These are phyloP conservation scores for Dendrobium chrysotoxum DNA, from an alignment of 106 monocot species.

Conservation along the genomic window DNA sequence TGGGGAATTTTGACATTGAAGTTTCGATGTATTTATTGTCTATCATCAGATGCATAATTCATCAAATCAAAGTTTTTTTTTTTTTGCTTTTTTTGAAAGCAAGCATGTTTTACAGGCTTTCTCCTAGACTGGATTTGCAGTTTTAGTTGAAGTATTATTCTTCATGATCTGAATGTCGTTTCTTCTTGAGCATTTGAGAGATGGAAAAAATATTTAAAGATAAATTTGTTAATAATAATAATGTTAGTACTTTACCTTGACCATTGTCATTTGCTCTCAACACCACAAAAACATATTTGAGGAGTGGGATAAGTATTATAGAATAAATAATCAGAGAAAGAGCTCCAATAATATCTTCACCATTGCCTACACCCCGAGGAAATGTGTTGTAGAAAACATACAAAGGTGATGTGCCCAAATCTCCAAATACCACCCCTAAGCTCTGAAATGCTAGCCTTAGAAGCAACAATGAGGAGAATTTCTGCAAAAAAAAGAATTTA, in stretches of 20 bases:
- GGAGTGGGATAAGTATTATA: conserved; percentile 67
- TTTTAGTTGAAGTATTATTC: neutral
- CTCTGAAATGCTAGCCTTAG: conserved; percentile 82
- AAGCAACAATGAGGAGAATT: conserved; percentile 50
- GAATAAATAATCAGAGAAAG: conserved; percentile 93
- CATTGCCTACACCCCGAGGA: conserved; percentile 60
- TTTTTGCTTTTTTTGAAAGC: too few species aligned
- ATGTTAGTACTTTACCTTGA: conserved; percentile 44
- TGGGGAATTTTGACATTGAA: neutral
- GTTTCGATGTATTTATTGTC: too few species aligned
- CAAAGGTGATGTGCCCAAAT: conserved; percentile 88
- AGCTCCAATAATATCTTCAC: conserved; percentile 80
- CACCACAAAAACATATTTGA: conserved; percentile 84
- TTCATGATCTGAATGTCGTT: neutral
- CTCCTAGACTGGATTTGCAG: neutral
- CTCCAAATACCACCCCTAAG: conserved; percentile 89
- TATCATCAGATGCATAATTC: too few species aligned
- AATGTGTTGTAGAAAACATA: conserved; percentile 90
- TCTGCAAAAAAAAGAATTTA: conserved; percentile 38
- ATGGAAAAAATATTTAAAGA: neutral
- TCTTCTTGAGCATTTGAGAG: neutral
- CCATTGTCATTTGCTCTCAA: conserved; percentile 89
- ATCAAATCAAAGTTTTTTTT: too few species aligned
- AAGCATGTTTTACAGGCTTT: too few species aligned
- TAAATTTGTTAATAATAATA: neutral